These are phyloP conservation scores for Astrothelium subdiscretum DNA, from an alignment of 495 filamentous ascomycete species.

Conservation along the genomic window DNA sequence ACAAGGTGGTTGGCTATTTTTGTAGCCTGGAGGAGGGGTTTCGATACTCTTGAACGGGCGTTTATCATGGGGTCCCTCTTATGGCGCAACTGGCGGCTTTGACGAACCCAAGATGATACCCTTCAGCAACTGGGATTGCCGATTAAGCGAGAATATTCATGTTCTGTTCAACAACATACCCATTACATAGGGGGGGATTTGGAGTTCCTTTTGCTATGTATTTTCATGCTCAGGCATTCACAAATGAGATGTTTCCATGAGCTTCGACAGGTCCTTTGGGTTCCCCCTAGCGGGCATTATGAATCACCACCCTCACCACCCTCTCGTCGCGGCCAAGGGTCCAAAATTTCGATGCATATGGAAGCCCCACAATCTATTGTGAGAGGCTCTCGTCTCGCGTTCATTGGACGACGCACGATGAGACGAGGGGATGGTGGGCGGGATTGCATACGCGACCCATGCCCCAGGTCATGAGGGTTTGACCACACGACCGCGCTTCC, in stretches of 20 bases:
- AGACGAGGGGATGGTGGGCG: background rate
- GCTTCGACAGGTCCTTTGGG: background rate
- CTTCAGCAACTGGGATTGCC: background rate
- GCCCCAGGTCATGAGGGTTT: background rate
- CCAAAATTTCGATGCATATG: background rate
- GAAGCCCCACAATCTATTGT: background rate
- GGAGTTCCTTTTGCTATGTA: background rate
- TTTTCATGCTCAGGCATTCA: background rate
- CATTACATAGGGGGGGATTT: no score
- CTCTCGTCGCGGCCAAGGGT: background rate
- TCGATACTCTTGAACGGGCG: background rate
- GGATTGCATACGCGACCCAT: slow-evolving; percentile 2
- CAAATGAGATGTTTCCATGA: background rate
- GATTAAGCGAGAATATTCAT: background rate
- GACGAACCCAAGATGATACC: background rate
- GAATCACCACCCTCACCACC: background rate
- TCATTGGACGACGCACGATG: background rate
- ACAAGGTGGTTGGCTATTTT: background rate
- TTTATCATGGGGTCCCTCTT: background rate
- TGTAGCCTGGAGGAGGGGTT: background rate
- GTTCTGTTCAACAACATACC: background rate
- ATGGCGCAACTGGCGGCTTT: slow-evolving; percentile 1
- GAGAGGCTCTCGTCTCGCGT: background rate
- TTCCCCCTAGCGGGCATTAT: background rate
- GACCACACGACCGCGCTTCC: slow-evolving; percentile 1